phyloP scores from a whole-genome alignment of 108 stramenopile species.

The Chaetoceros tenuissimus region DNA sequence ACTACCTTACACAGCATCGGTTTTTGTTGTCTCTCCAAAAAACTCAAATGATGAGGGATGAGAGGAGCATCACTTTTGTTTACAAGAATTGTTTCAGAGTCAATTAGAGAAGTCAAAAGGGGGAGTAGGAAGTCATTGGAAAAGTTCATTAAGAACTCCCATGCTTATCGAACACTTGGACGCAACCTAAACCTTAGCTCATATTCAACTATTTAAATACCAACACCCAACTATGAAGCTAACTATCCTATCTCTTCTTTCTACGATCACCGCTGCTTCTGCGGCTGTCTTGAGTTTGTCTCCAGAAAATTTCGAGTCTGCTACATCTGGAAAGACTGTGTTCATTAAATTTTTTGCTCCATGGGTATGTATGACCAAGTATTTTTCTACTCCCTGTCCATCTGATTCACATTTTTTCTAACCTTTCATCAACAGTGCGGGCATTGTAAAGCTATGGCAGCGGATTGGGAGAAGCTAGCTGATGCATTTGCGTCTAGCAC shows the following conservation, averaged over 20 bases:
- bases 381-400: not conserved
- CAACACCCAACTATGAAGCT: conserved; percentile 7
- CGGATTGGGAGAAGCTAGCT: conserved; percentile 31
- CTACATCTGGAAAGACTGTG: conserved; percentile 59
- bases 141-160: no score
- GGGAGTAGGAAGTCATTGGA: no score
- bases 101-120: no score
- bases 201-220: not conserved
- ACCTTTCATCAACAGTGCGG: conserved; percentile 10
- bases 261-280: conserved; percentile 1
- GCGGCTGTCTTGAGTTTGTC: conserved; percentile 5
- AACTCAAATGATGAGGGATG: no score
- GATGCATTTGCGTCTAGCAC: conserved; percentile 9
- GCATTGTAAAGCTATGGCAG: conserved; percentile 28
- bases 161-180: no score
- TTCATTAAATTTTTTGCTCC: conserved; percentile 81
- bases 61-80: no score
- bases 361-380: conserved; percentile 30
- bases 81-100: no score
- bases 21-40: no score
- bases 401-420: not conserved
- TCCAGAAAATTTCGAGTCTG: conserved; percentile 46
- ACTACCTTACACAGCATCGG: no score
- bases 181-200: no score
- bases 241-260: conserved; percentile 1